Evolutionary conservation across 768 basidiomycete species (phyloP).

Genomic region (Exidia glandulosa): DNA sequence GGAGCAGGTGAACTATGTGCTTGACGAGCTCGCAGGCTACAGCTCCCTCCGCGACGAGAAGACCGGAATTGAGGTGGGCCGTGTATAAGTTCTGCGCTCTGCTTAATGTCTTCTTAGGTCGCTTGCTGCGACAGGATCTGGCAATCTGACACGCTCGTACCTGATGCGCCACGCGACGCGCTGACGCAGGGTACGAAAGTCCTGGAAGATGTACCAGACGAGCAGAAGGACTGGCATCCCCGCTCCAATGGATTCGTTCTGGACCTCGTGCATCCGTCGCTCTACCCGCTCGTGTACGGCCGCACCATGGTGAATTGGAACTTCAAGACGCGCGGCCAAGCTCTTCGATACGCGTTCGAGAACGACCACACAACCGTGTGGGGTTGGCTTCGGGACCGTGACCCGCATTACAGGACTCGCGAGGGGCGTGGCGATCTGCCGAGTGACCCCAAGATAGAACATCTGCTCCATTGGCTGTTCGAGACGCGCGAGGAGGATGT

Average conservation of each 20-base stretch:
- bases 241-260: constrained; percentile 16
- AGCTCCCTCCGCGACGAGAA: constrained; percentile 27
- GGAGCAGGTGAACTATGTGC: constrained; percentile 33
- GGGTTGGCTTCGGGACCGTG: background rate
- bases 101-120: constrained; percentile 1
- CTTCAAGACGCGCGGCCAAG: constrained; percentile 6
- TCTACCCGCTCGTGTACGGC: constrained; percentile 15
- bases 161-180: constrained; percentile 2
- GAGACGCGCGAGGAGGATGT: background rate
- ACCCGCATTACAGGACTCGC: no score
- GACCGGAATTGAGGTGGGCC: constrained; percentile 21
- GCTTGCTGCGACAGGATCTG: constrained; percentile 10
- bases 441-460: background rate
- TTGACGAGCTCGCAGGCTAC: constrained; percentile 40
- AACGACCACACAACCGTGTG: background rate
- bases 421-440: background rate
- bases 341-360: background rate
- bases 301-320: constrained; percentile 17
- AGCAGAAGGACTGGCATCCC: constrained; percentile 20
- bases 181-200: constrained; percentile 3
- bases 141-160: constrained; percentile 12
- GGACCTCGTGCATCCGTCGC: constrained; percentile 17
- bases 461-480: background rate
- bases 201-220: constrained; percentile 14
- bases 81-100: background rate